Conservation (phyloP, 2,329 filamentous ascomycete species). For the Bipolaris sorokiniana region DNA sequence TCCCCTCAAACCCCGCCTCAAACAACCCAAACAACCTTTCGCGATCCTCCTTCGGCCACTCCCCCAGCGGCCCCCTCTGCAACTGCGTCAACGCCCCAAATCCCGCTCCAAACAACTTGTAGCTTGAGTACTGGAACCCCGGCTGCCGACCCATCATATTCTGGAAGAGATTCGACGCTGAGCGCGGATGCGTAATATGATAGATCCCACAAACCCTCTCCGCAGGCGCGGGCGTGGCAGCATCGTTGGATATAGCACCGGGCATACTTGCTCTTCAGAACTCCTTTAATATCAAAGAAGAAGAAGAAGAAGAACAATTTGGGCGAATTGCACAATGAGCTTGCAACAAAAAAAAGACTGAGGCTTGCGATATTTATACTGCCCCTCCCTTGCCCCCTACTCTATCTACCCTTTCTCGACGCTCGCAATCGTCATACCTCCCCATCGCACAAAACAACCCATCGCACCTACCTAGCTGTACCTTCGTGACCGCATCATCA, state of each 20-base stretch:
- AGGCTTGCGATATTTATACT: no score
- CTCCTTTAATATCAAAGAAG: no score
- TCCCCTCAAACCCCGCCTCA: constrained; percentile 8
- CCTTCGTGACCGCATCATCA: no score
- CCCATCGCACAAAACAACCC: no score
- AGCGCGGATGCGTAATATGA: constrained; percentile 26
- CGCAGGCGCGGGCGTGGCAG: no score
- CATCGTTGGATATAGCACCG: constrained; percentile 5
- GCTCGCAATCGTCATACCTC: no score
- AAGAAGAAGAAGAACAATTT: no score
- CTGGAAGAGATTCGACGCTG: constrained; percentile 28
- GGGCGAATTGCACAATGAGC: no score
- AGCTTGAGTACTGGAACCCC: constrained; percentile 19
- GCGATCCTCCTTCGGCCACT: constrained; percentile 16
- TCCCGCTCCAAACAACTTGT: constrained; percentile 22
- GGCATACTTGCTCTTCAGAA: constrained; percentile 7
- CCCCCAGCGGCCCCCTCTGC: constrained; percentile 12
- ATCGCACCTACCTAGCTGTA: no score
- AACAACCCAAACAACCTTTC: constrained; percentile 13
- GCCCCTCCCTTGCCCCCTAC: no score
- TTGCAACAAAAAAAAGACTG: no score
- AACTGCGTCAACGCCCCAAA: constrained; percentile 10
- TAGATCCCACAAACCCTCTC: constrained; percentile 14
- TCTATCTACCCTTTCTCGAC: no score
- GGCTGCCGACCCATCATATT: constrained; percentile 29